These are phyloP conservation scores for Morella rubra DNA, from an alignment of 306 rosid genomes.

Conservation along the genomic window DNA sequence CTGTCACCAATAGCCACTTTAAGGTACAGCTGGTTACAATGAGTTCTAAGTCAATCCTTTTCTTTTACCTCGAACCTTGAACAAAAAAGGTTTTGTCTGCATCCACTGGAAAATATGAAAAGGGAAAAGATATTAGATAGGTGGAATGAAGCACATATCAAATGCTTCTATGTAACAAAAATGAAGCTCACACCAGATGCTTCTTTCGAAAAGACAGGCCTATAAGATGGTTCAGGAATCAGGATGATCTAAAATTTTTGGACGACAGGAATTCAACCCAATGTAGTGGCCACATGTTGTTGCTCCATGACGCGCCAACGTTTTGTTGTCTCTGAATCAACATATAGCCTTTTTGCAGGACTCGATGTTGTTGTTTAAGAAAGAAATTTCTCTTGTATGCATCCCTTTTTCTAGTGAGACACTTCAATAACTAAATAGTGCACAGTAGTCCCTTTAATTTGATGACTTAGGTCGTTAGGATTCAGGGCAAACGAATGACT, in stretches of 20 bases:
- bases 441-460: too few species aligned
- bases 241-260: too few species aligned
- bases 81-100: neutral
- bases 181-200: neutral
- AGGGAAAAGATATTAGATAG: neutral
- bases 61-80: neutral
- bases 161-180: neutral
- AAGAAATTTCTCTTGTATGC: too few species aligned
- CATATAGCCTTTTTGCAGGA: too few species aligned
- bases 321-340: too few species aligned
- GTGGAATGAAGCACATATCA: neutral
- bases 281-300: too few species aligned
- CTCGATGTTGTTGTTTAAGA: too few species aligned
- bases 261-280: too few species aligned
- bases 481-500: neutral
- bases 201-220: neutral
- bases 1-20: neutral
- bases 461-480: too few species aligned
- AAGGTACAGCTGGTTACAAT: neutral
- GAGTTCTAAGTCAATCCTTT: neutral
- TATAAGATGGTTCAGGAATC: neutral
- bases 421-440: too few species aligned
- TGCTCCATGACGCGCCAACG: too few species aligned
- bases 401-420: too few species aligned
- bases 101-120: neutral